Conservation (phyloP, 495 filamentous ascomycete species). For the Penicillium salamii region DNA sequence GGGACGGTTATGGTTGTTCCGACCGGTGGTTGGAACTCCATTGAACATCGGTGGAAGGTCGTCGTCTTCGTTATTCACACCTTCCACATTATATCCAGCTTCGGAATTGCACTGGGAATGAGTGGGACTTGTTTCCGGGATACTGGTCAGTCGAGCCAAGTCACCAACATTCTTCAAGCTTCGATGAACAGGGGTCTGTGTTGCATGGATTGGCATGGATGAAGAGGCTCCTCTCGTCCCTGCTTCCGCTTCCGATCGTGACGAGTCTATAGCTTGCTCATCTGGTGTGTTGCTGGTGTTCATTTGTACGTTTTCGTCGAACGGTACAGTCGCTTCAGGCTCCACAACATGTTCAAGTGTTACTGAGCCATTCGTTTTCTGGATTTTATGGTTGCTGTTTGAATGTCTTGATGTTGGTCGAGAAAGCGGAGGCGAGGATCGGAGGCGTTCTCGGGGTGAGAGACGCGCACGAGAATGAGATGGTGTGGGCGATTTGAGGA, state of each 20-base stretch:
- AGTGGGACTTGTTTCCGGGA: conserved; percentile 44
- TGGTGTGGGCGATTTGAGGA: not conserved
- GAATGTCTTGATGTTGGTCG: conserved; percentile 1
- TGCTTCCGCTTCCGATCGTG: not conserved
- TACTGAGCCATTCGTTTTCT: conserved; percentile 2
- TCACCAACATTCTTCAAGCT: conserved; percentile 26
- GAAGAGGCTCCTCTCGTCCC: conserved; percentile 31
- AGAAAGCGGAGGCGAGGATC: conserved; percentile 24
- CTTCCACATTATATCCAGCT: conserved; percentile 26
- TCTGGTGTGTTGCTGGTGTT: conserved; percentile 5
- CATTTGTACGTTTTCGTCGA: conserved; percentile 11
- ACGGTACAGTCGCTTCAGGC: conserved; percentile 3
- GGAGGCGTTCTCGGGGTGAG: conserved; percentile 25
- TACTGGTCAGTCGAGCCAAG: conserved; percentile 30
- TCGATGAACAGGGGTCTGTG: conserved; percentile 38
- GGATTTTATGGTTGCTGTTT: not conserved
- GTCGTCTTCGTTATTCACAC: conserved; percentile 39
- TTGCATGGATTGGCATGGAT: conserved; percentile 41
- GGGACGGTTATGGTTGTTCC: conserved; percentile 23
- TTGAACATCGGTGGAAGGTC: conserved; percentile 39
- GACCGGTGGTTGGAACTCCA: conserved; percentile 7
- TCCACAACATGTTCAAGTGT: not conserved
- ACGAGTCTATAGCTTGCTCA: not conserved
- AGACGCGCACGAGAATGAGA: conserved; percentile 3
- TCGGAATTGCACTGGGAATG: conserved; percentile 26